phyloP scores from a whole-genome alignment of 176 grass and related monocot genomes.

The Miscanthus lutarioriparius region DNA sequence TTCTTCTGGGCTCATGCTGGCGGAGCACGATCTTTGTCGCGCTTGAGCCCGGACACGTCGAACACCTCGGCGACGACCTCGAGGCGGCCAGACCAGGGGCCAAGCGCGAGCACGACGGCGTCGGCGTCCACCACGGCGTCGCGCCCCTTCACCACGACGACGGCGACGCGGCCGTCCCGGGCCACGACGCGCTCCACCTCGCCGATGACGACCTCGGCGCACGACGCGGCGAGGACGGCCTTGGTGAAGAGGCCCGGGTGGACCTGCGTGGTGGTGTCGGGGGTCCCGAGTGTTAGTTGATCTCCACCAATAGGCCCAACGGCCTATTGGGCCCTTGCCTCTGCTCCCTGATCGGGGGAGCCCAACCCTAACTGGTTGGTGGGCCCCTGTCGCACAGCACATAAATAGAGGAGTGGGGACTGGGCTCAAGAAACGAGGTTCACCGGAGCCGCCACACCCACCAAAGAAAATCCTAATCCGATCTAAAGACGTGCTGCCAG shows the following conservation, averaged over 20 bases:
- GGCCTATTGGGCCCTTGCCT: too few species aligned
- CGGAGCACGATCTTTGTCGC: conserved; percentile 88
- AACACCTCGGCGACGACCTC: conserved; percentile 56
- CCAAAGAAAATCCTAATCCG: too few species aligned
- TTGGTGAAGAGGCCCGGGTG: conserved; percentile 84
- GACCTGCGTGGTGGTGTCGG: conserved; percentile 83
- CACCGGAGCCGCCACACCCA: too few species aligned
- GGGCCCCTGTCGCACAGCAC: too few species aligned
- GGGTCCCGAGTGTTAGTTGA: too few species aligned
- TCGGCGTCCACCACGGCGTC: conserved; percentile 53
- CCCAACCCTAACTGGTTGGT: too few species aligned
- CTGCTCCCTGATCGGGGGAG: too few species aligned
- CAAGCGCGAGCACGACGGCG: conserved; percentile 82
- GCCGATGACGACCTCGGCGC: conserved; percentile 61
- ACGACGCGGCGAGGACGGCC: conserved; percentile 69
- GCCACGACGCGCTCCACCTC: conserved; percentile 74
- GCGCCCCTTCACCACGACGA: conserved; percentile 57
- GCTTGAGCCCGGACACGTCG: conserved; percentile 69
- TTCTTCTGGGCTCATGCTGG: conserved; percentile 50
- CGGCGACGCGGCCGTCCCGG: conserved; percentile 44
- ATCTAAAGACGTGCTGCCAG: too few species aligned
- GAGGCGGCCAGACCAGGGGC: conserved; percentile 69
- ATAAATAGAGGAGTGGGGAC: too few species aligned
- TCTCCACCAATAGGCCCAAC: too few species aligned
- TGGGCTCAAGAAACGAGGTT: too few species aligned